These are phyloP conservation scores for Zizania latifolia DNA, from an alignment of 176 grass and related monocot genomes.

Conservation along the genomic window DNA sequence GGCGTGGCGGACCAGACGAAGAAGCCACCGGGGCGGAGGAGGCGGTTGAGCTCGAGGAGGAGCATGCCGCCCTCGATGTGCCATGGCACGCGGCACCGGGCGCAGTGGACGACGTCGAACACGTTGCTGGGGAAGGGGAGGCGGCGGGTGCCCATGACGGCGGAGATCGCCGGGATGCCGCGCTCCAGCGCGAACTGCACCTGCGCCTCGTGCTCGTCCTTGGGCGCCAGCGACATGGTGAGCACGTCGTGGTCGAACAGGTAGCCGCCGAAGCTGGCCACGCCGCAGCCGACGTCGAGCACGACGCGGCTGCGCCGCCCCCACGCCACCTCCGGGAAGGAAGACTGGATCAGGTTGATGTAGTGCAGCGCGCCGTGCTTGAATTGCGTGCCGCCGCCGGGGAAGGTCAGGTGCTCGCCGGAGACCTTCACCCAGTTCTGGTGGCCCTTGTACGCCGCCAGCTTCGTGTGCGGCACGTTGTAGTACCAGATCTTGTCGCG, in stretches of 20 bases:
- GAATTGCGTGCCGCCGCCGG: constrained; percentile 91
- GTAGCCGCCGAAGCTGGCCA: constrained; percentile 89
- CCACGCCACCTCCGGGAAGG: constrained; percentile 58
- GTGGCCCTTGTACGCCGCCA: constrained; percentile 64
- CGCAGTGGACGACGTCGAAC: constrained; percentile 90
- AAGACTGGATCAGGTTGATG: constrained; percentile 66
- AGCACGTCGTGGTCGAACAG: constrained; percentile 75
- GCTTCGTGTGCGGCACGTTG: constrained; percentile 77
- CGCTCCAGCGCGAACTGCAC: constrained; percentile 97
- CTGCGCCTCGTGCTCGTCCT: constrained; percentile 98
- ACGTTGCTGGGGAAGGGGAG: constrained; percentile 67
- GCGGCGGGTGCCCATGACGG: constrained; percentile 85
- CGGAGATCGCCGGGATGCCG: constrained; percentile 88
- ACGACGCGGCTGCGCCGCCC: constrained; percentile 53
- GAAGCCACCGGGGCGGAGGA: constrained; percentile 82
- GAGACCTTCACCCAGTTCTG: constrained; percentile 94
- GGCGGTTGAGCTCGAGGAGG: constrained; percentile 73
- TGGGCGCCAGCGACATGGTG: constrained; percentile 94
- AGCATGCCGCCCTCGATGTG: constrained; percentile 79
- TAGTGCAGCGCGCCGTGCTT: constrained; percentile 80
- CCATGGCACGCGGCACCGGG: constrained; percentile 89
- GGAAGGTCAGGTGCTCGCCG: constrained; percentile 84
- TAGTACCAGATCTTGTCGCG: constrained; percentile 93
- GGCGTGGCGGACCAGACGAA: constrained; percentile 97
- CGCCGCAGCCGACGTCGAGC: constrained; percentile 92